Evolutionary conservation across 192 early-diverging fungal species (phyloP).

Genomic region (Glomus cerebriforme): DNA sequence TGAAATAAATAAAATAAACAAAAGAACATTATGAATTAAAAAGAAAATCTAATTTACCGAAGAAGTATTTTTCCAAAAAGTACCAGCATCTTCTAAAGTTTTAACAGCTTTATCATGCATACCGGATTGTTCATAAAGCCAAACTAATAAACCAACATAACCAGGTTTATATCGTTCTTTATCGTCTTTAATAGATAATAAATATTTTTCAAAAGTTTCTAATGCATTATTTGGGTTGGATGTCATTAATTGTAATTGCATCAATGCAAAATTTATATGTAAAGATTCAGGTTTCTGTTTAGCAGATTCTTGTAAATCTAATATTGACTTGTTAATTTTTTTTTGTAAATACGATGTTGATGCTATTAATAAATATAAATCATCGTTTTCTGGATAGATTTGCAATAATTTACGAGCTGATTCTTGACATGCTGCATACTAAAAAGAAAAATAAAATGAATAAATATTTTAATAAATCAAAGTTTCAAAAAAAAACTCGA

Average conservation of each 20-base stretch:
- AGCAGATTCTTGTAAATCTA: slow-evolving; percentile 54
- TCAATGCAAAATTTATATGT: slow-evolving; percentile 61
- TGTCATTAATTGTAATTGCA: slow-evolving; percentile 59
- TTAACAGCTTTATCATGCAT: slow-evolving; percentile 59
- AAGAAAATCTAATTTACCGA: neutral
- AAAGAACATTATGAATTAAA: neutral
- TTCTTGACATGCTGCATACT: slow-evolving; percentile 58
- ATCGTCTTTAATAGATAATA: slow-evolving; percentile 40
- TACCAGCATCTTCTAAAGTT: slow-evolving; percentile 57
- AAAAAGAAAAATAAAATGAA: neutral
- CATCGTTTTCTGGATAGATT: slow-evolving; percentile 64
- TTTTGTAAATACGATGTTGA: slow-evolving; percentile 54
- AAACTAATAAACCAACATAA: slow-evolving; percentile 68
- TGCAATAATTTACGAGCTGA: slow-evolving; percentile 49
- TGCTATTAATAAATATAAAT: slow-evolving; percentile 60
- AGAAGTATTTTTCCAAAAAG: slow-evolving; percentile 52
- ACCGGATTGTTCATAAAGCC: slow-evolving; percentile 70
- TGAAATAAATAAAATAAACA: slow-evolving; percentile 32
- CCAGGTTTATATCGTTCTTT: slow-evolving; percentile 55
- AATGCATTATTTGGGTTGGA: slow-evolving; percentile 55
- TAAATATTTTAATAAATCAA: too few species aligned
- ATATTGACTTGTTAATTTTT: slow-evolving; percentile 56
- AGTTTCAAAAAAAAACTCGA: neutral
- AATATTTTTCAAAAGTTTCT: slow-evolving; percentile 45
- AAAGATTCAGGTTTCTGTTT: slow-evolving; percentile 45